A percentile compares a stretch with the other conserved stretches of the same genome.
Evolutionary conservation across 1,284 basidiomycete genomes (phyloP).

Genomic region (Cutaneotrichosporon cavernicola): DNA sequence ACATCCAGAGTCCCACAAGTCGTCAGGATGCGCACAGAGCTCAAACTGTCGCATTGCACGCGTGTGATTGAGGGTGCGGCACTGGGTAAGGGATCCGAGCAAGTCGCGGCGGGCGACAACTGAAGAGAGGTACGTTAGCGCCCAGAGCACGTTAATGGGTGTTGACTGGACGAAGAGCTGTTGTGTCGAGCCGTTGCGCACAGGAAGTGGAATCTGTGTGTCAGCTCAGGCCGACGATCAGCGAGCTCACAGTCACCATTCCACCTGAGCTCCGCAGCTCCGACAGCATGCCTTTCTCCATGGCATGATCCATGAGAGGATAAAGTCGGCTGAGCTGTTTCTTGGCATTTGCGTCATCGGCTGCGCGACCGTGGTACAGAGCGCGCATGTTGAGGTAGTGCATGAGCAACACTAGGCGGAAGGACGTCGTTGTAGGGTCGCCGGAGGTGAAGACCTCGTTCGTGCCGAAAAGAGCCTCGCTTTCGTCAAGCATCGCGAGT

Average conservation of each 20-base stretch:
- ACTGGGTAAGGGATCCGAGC: slow-evolving; percentile 13
- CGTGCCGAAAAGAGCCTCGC: slow-evolving; percentile 16
- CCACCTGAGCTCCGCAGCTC: slow-evolving; percentile 31
- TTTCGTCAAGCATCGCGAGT: slow-evolving; percentile 22
- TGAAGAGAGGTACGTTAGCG: slow-evolving; percentile 38
- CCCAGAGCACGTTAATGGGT: slow-evolving; percentile 38
- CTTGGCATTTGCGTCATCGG: slow-evolving; percentile 31
- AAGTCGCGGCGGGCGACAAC: slow-evolving; percentile 37
- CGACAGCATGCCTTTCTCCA: slow-evolving; percentile 27
- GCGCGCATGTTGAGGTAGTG: slow-evolving; percentile 36
- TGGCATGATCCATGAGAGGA: slow-evolving; percentile 34
- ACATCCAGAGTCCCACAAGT: slow-evolving; percentile 50
- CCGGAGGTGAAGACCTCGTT: slow-evolving; percentile 4
- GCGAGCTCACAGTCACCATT: slow-evolving; percentile 29
- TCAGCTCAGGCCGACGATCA: background rate
- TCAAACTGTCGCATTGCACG: slow-evolving; percentile 31
- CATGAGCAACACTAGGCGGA: slow-evolving; percentile 11
- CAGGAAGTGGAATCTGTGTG: slow-evolving; percentile 15
- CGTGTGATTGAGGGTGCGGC: slow-evolving; percentile 33
- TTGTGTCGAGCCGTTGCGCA: slow-evolving; percentile 11
- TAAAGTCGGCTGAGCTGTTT: slow-evolving; percentile 32
- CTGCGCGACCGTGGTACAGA: slow-evolving; percentile 40
- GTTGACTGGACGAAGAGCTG: slow-evolving; percentile 37
- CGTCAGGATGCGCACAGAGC: slow-evolving; percentile 28
- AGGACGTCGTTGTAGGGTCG: background rate